phyloP scores from a whole-genome alignment of 2,329 filamentous ascomycete species.

The Trichophyton verrucosum region DNA sequence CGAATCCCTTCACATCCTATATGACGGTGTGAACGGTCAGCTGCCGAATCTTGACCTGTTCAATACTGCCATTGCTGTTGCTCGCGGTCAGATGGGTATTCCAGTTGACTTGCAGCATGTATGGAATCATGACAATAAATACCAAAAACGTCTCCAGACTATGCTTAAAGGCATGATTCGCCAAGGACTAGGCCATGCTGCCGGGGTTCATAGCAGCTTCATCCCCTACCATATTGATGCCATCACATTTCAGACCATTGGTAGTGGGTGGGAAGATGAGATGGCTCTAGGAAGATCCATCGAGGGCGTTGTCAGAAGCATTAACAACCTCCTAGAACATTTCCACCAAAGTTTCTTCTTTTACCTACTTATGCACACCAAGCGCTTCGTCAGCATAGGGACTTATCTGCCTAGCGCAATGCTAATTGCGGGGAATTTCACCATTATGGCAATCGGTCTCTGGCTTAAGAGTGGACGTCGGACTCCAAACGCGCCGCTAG shows the following conservation, averaged over 20 bases:
- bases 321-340: conserved; percentile 95
- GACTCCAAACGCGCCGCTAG: conserved; percentile 11
- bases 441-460: conserved; percentile 84
- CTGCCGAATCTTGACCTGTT: conserved; percentile 90
- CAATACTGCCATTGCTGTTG: conserved; percentile 83
- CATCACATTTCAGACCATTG: conserved; percentile 80
- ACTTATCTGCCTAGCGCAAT: conserved; percentile 97
- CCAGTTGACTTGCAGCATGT: conserved; percentile 73
- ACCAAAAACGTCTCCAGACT: conserved; percentile 68
- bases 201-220: conserved; percentile 86
- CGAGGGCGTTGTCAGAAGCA: conserved; percentile 78
- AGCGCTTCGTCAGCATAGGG: conserved; percentile 93
- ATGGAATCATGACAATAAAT: conserved; percentile 63
- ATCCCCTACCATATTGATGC: conserved; percentile 97
- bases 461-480: conserved; percentile 70
- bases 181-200: conserved; percentile 77
- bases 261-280: conserved; percentile 91
- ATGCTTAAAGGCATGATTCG: conserved; percentile 88
- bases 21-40: conserved; percentile 92
- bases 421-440: conserved; percentile 88
- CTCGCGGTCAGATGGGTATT: conserved; percentile 84
- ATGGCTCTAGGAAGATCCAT: conserved; percentile 86
- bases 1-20: conserved; percentile 77
- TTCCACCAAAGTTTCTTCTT: conserved; percentile 99
- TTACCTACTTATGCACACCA: conserved; percentile 81